phyloP scores from a whole-genome alignment of 73 alveolate genomes.

The Uronychia binucleata region DNA sequence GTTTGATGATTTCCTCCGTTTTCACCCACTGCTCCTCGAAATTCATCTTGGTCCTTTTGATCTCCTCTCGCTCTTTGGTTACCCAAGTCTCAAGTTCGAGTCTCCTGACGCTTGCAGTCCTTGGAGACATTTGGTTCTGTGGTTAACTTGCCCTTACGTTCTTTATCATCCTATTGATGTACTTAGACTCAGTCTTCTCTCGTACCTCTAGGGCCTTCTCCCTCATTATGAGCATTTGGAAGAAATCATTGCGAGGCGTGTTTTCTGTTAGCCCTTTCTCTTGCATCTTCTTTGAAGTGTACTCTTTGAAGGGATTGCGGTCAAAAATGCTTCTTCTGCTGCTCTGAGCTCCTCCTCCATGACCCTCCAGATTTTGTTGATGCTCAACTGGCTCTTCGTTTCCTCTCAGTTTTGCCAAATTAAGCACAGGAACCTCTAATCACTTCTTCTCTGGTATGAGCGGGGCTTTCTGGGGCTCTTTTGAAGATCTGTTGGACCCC shows the following conservation, averaged over 20 bases:
- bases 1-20: slow-evolving; percentile 33
- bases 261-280: background rate
- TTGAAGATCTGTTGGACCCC: background rate
- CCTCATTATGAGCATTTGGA: background rate
- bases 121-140: slow-evolving; percentile 39
- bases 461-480: background rate
- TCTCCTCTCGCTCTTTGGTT: slow-evolving; percentile 43
- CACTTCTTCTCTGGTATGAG: background rate
- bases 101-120: slow-evolving; percentile 21
- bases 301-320: background rate
- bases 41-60: slow-evolving; percentile 25
- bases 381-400: background rate
- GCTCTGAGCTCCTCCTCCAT: background rate
- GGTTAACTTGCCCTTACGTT: background rate
- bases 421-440: background rate
- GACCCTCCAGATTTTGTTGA: background rate
- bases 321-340: background rate
- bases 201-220: background rate
- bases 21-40: slow-evolving; percentile 37
- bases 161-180: background rate
- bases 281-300: background rate
- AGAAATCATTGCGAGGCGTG: background rate
- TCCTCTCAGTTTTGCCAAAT: background rate
- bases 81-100: slow-evolving; percentile 59
- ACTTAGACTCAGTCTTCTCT: background rate